A percentile compares a stretch with the other conserved stretches of the same genome.
Conservation (phyloP, 2,329 filamentous ascomycete species). For the Xylariaceae sp. region DNA sequence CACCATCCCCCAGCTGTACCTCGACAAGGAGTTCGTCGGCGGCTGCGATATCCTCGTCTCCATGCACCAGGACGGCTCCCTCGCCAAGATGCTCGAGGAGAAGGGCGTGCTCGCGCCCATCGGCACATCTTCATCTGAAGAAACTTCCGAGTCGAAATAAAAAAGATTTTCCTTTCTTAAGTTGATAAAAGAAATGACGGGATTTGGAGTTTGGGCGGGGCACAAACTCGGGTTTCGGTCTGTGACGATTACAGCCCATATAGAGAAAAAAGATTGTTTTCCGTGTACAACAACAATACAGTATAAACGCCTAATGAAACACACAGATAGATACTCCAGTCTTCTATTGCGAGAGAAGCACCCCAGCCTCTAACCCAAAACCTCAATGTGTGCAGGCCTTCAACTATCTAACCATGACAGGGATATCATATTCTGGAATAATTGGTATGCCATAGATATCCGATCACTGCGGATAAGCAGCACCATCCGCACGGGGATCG, state of each 20-base stretch:
- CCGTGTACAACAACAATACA: slow-evolving; percentile 13
- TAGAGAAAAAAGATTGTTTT: too few relatives aligned
- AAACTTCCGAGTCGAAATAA: slow-evolving; percentile 24
- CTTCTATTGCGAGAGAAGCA: too few relatives aligned
- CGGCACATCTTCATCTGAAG: slow-evolving; percentile 33
- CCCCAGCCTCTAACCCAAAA: too few relatives aligned
- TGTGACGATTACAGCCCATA: slow-evolving; percentile 15
- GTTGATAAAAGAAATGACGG: too few relatives aligned
- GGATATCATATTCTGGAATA: too few relatives aligned
- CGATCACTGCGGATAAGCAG: slow-evolving; percentile 47
- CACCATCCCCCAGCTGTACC: slow-evolving; percentile 93
- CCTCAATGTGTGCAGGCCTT: too few relatives aligned
- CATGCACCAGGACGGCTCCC: slow-evolving; percentile 94
- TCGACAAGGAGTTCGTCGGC: slow-evolving; percentile 92
- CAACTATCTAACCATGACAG: too few relatives aligned
- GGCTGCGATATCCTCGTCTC: slow-evolving; percentile 96
- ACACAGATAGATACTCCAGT: too few relatives aligned
- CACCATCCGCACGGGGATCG: slow-evolving; percentile 81
- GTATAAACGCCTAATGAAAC: too few relatives aligned
- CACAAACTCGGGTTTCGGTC: background rate
- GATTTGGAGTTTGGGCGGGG: too few relatives aligned
- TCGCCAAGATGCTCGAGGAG: slow-evolving; percentile 87
- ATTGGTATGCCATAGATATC: too few relatives aligned
- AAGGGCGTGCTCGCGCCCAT: slow-evolving; percentile 75
- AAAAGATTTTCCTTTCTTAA: too few relatives aligned